Evolutionary conservation across 169 alveolate genomes (phyloP).

Genomic region (Plasmodium gaboni): DNA sequence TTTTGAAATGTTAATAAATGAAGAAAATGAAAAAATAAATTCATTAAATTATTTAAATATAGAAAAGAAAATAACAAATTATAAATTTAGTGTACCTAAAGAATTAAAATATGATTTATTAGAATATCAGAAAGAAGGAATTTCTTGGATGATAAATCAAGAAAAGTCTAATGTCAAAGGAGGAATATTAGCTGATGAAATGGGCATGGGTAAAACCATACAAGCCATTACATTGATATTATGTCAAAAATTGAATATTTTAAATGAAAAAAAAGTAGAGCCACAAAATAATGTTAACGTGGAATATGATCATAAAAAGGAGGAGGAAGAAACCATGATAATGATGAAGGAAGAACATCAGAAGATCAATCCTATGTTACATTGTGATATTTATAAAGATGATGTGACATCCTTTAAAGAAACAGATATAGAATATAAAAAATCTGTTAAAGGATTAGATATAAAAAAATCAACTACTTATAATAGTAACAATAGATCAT

Average conservation of each 20-base stretch:
- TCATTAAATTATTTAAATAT: conserved; percentile 15
- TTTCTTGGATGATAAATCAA: conserved; percentile 87
- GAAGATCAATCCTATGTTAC: too few relatives aligned
- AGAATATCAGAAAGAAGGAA: conserved; percentile 83
- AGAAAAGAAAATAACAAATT: conserved; percentile 47
- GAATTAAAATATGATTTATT: conserved; percentile 70
- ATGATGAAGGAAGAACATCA: background rate
- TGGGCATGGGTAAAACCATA: conserved; percentile 91
- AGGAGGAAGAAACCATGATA: background rate
- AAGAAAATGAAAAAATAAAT: conserved; percentile 18
- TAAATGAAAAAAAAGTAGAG: background rate
- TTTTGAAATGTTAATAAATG: conserved; percentile 38
- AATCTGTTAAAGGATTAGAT: too few relatives aligned
- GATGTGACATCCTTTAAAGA: too few relatives aligned
- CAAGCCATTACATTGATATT: conserved; percentile 80
- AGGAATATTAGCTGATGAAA: conserved; percentile 90
- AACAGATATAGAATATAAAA: too few relatives aligned
- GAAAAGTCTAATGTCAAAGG: conserved; percentile 84
- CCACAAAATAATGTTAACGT: background rate
- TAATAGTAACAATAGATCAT: too few relatives aligned
- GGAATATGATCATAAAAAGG: conserved; percentile 2
- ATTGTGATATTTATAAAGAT: too few relatives aligned
- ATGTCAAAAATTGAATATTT: conserved; percentile 75
- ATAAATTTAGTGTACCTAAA: conserved; percentile 73
- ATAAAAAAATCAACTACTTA: too few relatives aligned